Evolutionary conservation across 1,284 basidiomycete species (phyloP), one percentile per base, ranked within the genome.

Genomic region (Prillingera fragicola): DNA sequence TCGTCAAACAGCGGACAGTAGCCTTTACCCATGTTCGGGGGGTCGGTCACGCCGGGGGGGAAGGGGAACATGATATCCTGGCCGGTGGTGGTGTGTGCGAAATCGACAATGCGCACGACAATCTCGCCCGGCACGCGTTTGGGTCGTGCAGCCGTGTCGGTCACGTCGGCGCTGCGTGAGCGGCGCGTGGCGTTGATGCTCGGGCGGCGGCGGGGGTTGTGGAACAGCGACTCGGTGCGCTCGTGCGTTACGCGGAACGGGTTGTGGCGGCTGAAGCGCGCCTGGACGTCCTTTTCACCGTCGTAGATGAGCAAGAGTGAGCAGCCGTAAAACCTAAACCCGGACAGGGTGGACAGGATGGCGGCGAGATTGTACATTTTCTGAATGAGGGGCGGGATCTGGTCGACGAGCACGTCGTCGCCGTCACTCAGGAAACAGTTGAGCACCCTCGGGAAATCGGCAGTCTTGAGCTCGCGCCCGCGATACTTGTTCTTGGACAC

Each of bases 241-340:
- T 39, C 41, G 43, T 32, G 45, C 22, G n/a, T 18, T 18, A 35
- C 46, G 27, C 31, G 32, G 19, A 39, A 45, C 28, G 27, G 33
- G 33, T 32, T 31, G 24, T 56, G 48, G 19, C 50, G 42, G 15
- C 48, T 41, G 45, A 73, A 70, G 45, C 67, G 59, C 54, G 85
- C 81, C 69, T 97, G 95, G 2, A 82, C 80, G 54, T 88, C 85
- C 38, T 76, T 77, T 65, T 97, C 92, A 38, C 95, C 95, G 65
- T 99, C 95, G 69, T 98, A 99, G 68, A 98, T 95, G 63, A 98
- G 81, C 47, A 99, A 80, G 38, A 99, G 78, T 57, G 87, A 92
- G 72, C 92, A 96, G 18, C 95, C 95, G 65, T 99, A 99, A 71
- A 99, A 98, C 27, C 94, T 81, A 72, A 90, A 99, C 8, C 95